Evolutionary conservation across 495 filamentous ascomycete genomes (phyloP), one percentile per base, ranked within the genome.

Genomic region (Cairneyella variabilis): DNA sequence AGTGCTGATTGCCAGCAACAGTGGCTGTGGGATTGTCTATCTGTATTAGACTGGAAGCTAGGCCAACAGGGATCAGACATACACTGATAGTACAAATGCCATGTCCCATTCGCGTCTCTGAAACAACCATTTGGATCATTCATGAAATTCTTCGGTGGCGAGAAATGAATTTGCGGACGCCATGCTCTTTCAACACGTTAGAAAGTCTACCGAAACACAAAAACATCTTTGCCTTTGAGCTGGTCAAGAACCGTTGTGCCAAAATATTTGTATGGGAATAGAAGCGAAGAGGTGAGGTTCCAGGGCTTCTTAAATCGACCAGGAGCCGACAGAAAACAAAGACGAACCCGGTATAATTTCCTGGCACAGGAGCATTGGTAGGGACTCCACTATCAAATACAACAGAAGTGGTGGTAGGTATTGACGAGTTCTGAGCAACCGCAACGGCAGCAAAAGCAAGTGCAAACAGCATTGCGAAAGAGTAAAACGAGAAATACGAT

Each of bases 81-180:
- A 57, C 53, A 76, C 57, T 81, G 76, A 62, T 78, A 81, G 61
- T 80, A 82, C 0, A 80, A 58, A 61, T 82, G 77, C 47, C 71
- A 82, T 5, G 66, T 59, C n/a, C 71, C 75, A 27, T 70, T 62
- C 3, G 63, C 60, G 60, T 77, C 75, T 2, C 69, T 44, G 26
- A 82, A 70, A 54, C 83, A 72, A 42, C 81, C 79, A 63, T 77
- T 82, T 7, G 81, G 79, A 56, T 83, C 80, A 58, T 83, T 82
- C 73, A 83, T 82, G 61, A 79, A 83, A 48, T 72, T 64, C 20
- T 59, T 54, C 2, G 69, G 67, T 0, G 80, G 79, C 11, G 73
- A 74, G 65, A 73, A 84, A 63, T 84, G 80, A 59, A 77, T 58
- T 58, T 56, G 59, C 8, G 55, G 60, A 17, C 60, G 21, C 28